Evolutionary conservation across 2,329 filamentous ascomycete genomes (phyloP).

Genomic region (Ciborinia camelliae): DNA sequence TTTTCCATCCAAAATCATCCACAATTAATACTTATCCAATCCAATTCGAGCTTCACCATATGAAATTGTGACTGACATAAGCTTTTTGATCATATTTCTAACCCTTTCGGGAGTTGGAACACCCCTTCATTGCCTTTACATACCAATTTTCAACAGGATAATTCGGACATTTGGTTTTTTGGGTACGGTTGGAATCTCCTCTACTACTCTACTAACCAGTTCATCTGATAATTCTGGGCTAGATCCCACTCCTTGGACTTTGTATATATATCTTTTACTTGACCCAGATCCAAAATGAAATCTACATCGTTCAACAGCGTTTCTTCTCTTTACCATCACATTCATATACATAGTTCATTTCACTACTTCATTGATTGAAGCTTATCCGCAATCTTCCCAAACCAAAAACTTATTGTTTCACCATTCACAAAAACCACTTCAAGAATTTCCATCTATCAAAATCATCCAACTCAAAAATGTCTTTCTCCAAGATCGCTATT

Average conservation of each 20-base stretch:
- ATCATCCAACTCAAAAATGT: slow-evolving; percentile 14
- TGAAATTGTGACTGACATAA: slow-evolving; percentile 1
- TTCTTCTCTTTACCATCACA: slow-evolving; percentile 18
- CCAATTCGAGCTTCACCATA: neutral
- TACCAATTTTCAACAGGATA: neutral
- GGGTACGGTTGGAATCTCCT: neutral
- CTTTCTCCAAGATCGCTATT: slow-evolving; percentile 16
- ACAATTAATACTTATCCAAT: neutral
- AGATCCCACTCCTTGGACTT: neutral
- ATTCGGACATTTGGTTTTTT: neutral
- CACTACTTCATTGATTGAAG: slow-evolving; percentile 21
- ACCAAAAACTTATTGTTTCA: slow-evolving; percentile 5
- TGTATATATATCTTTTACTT: slow-evolving; percentile 17
- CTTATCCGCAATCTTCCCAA: neutral
- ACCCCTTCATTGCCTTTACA: neutral
- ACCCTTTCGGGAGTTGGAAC: neutral
- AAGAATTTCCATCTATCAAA: neutral
- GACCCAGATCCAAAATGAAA: neutral
- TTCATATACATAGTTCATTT: slow-evolving; percentile 18
- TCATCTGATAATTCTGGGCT: slow-evolving; percentile 6
- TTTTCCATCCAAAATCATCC: neutral
- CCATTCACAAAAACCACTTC: neutral
- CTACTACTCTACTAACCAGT: neutral
- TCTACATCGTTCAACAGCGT: slow-evolving; percentile 11
- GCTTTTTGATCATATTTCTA: neutral